Evolutionary conservation across 805 yeast genomes (phyloP).

Genomic region (baker's yeast (Saccharomyces cerevisiae)): DNA sequence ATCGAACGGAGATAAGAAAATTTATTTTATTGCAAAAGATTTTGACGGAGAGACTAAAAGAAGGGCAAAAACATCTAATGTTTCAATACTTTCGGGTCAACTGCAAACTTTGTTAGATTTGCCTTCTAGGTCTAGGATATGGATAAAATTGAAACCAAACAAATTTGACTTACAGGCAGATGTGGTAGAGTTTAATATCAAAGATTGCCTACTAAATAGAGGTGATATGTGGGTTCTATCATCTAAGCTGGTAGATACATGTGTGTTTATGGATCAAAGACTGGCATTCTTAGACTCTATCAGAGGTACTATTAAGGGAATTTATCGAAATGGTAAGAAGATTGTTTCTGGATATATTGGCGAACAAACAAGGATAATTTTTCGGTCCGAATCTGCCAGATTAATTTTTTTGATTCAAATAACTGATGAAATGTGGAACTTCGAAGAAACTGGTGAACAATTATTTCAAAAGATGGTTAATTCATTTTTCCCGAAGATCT

Average conservation of each 20-base stretch:
- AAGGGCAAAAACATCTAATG: slow-evolving; percentile 30
- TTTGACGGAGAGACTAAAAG: slow-evolving; percentile 25
- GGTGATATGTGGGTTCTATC: slow-evolving; percentile 91
- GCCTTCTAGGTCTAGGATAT: slow-evolving; percentile 59
- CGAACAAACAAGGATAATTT: slow-evolving; percentile 66
- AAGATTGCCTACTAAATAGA: slow-evolving; percentile 72
- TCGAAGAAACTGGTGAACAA: slow-evolving; percentile 92
- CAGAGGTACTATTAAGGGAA: slow-evolving; percentile 53
- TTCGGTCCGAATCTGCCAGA: slow-evolving; percentile 85
- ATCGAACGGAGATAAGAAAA: slow-evolving; percentile 26
- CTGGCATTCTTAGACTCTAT: slow-evolving; percentile 54
- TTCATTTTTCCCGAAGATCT: slow-evolving; percentile 83
- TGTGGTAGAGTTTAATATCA: slow-evolving; percentile 69
- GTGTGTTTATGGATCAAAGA: slow-evolving; percentile 61
- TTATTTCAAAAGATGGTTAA: slow-evolving; percentile 88
- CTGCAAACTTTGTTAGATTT: slow-evolving; percentile 54
- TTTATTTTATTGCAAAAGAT: slow-evolving; percentile 38
- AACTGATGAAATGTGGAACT: slow-evolving; percentile 95
- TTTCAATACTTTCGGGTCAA: slow-evolving; percentile 55
- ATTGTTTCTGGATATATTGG: slow-evolving; percentile 72
- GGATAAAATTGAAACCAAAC: slow-evolving; percentile 41
- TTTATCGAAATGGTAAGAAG: slow-evolving; percentile 58
- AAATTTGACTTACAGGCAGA: slow-evolving; percentile 56
- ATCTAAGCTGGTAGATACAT: slow-evolving; percentile 47
- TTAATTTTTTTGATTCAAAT: slow-evolving; percentile 78